These are phyloP conservation scores for Haematococcus sp. DNA, from an alignment of 139 green algal species.

Conservation along the genomic window DNA sequence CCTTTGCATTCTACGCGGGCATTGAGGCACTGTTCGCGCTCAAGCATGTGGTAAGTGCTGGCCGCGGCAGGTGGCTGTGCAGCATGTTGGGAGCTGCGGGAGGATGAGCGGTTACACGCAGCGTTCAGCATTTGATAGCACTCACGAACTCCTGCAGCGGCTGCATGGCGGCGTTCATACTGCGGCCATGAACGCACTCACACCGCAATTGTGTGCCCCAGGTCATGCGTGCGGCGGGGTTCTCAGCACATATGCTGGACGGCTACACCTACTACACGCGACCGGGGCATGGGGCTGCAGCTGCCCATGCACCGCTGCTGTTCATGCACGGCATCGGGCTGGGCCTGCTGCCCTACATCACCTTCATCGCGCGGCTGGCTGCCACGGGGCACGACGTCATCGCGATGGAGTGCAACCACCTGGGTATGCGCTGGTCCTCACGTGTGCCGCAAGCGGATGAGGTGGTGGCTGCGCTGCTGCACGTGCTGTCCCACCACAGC, in stretches of 20 bases:
- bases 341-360: conserved; percentile 45
- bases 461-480: conserved; percentile 10
- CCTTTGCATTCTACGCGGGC: conserved; percentile 32
- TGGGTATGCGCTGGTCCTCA: conserved; percentile 28
- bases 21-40: conserved; percentile 28
- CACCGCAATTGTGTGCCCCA: too few species aligned
- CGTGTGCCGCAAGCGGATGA: conserved; percentile 23
- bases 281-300: not conserved
- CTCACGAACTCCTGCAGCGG: too few species aligned
- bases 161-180: too few species aligned
- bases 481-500: not conserved
- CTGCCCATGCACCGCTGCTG: conserved; percentile 21
- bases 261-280: conserved; percentile 28
- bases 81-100: too few species aligned
- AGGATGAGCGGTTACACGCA: too few species aligned
- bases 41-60: conserved; percentile 36
- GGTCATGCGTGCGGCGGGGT: conserved; percentile 27
- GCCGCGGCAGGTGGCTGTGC: too few species aligned
- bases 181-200: too few species aligned
- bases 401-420: conserved; percentile 41
- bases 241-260: not conserved
- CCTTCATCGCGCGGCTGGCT: conserved; percentile 30
- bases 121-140: too few species aligned
- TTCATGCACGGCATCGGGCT: conserved; percentile 54
- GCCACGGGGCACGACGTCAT: conserved; percentile 25